Percentiles rank a stretch among this genome's conserved stretches.
Evolutionary conservation across 805 yeast species (phyloP).

Genomic region (Barnettozyma wickerhamii): DNA sequence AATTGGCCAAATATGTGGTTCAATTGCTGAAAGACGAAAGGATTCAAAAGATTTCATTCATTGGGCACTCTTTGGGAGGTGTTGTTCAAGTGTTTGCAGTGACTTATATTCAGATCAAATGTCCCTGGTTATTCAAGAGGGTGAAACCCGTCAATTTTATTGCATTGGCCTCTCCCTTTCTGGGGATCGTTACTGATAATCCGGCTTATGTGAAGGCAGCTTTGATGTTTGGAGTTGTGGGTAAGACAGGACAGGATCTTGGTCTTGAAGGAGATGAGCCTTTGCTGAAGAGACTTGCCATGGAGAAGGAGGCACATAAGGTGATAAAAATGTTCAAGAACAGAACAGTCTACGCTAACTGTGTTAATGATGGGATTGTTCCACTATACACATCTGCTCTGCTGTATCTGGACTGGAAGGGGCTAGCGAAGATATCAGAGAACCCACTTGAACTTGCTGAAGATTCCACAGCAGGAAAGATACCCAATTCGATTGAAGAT

Average conservation of each 20-base stretch:
- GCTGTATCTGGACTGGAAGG: constrained; percentile 54
- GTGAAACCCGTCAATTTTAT: constrained; percentile 65
- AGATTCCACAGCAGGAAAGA: constrained; percentile 11
- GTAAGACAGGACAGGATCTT: constrained; percentile 76
- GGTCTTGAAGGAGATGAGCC: constrained; percentile 55
- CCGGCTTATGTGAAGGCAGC: constrained; percentile 71
- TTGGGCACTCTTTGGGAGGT: constrained; percentile 82
- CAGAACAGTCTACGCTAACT: constrained; percentile 73
- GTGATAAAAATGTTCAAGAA: constrained; percentile 52
- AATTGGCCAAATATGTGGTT: constrained; percentile 63
- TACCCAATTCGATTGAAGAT: constrained; percentile 6
- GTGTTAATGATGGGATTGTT: constrained; percentile 76
- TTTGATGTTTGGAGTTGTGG: constrained; percentile 69
- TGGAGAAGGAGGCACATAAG: constrained; percentile 56
- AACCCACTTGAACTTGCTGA: background rate
- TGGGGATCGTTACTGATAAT: constrained; percentile 75
- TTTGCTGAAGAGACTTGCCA: constrained; percentile 55
- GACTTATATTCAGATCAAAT: constrained; percentile 62
- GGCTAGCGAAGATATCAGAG: constrained; percentile 14
- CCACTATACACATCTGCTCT: constrained; percentile 72
- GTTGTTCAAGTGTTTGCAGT: constrained; percentile 72
- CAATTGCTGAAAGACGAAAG: constrained; percentile 38
- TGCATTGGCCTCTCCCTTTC: constrained; percentile 67
- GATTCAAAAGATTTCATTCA: constrained; percentile 57
- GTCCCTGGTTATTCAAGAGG: constrained; percentile 61